A percentile compares a stretch with the other conserved stretches of the same genome.
These are phyloP conservation scores for Rubus parviflorus DNA, from an alignment of 306 rosid species.

Conservation along the genomic window DNA sequence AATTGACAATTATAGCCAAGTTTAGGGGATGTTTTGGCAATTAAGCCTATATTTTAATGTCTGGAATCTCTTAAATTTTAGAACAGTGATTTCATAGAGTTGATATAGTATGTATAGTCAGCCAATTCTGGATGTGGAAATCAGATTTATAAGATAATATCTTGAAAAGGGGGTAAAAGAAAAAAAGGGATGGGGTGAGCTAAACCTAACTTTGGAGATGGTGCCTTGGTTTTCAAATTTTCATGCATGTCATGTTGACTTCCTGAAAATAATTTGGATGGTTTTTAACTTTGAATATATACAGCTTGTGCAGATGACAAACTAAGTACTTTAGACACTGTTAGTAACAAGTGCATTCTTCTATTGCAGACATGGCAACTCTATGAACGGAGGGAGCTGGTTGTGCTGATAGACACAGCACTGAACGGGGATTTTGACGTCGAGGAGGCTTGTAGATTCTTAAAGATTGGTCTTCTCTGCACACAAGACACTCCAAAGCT, in stretches of 20 bases:
- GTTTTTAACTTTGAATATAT: not conserved
- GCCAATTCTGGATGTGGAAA: not conserved
- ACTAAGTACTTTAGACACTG: slow-evolving; percentile 11
- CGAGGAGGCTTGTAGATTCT: slow-evolving; percentile 73
- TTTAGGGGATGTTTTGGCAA: too few species aligned
- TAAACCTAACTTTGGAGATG: not conserved
- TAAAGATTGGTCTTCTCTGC: slow-evolving; percentile 87
- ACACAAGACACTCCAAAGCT: slow-evolving; percentile 80
- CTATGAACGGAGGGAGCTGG: slow-evolving; percentile 62
- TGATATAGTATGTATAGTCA: not conserved
- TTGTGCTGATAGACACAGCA: slow-evolving; percentile 57
- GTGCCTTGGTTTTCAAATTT: not conserved
- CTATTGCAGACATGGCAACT: slow-evolving; percentile 70
- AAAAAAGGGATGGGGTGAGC: not conserved
- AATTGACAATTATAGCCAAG: too few species aligned
- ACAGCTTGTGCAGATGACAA: slow-evolving; percentile 10
- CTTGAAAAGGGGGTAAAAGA: not conserved
- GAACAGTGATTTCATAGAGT: not conserved
- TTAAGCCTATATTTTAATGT: too few species aligned
- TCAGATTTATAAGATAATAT: not conserved
- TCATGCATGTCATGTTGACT: not conserved
- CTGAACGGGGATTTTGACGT: slow-evolving; percentile 69
- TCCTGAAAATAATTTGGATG: not conserved
- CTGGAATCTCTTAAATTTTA: not conserved
- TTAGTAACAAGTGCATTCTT: slow-evolving; percentile 20